Base-by-base conservation (phyloP, 2,329 filamentous ascomycete genomes). In the Aspergillus bombycis region DNA sequence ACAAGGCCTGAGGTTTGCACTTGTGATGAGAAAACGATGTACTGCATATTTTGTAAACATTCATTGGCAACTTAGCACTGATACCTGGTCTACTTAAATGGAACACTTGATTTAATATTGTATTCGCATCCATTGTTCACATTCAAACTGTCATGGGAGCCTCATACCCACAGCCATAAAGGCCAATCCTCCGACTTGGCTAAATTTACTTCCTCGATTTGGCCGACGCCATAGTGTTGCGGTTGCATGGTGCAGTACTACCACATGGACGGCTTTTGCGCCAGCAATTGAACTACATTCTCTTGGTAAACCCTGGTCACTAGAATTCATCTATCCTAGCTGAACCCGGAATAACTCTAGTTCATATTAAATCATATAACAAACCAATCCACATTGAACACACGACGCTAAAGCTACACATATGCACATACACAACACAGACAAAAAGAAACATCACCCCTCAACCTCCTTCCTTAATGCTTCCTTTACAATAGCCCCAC, bases 401-500 rank as follows among this genome's bases (percentile, higher is more conserved):
- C 3, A 41, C 19, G n/a, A 41, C 38, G 38, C 38, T 46, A 21
- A 23, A 23, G 2, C 11, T 23, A 46, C 43, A 46, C 21, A 46
- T 4, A 46, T 46, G n/a, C 41, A 43, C n/a, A 46, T 12, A 23
- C n/a, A 45, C 21, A 23, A 26, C 11, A 12, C n/a, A 48, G 3
- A 48, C 6, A 26, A 30, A 52, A n/a, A 32, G 11, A n/a, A 23
- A 21, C 4, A 32, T 52, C 26, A 52, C 19, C 52, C 74, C 46
- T 74, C 78, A 59, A 82, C 77, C 75, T 88, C 86, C 73, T 85
- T 84, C 68, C 75, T 81, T 77, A 88, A 77, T 16, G 86, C 86
- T 74, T 88, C 84, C 76, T 84, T 84, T 12, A 88, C 86, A 72
- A 88, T 88, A 1, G 81, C 84, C 5, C 86, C 86, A 74, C 86